phyloP scores from a whole-genome alignment of 805 yeast genomes.

The Cyberlindnera galapagoensis region DNA sequence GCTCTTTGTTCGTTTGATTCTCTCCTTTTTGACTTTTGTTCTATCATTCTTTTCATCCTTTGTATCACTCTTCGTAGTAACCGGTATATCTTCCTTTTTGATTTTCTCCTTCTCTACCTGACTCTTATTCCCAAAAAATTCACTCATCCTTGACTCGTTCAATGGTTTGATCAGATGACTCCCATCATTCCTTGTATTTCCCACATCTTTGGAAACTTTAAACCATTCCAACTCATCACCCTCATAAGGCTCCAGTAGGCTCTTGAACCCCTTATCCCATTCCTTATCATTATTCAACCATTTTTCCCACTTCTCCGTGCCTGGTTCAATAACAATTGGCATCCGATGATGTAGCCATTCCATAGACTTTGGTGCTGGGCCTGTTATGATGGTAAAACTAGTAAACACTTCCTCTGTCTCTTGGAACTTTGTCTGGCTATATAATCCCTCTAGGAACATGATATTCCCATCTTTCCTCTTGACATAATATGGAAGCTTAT shows the following conservation, averaged over 20 bases:
- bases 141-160: conserved; percentile 9
- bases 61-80: too few species aligned
- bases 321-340: conserved; percentile 66
- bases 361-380: conserved; percentile 55
- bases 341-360: conserved; percentile 71
- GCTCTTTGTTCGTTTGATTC: neutral
- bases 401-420: conserved; percentile 25
- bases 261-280: conserved; percentile 35
- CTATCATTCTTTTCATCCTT: neutral
- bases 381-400: conserved; percentile 69
- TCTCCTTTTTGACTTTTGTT: conserved; percentile 1
- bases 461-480: conserved; percentile 45
- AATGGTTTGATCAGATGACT: conserved; percentile 26
- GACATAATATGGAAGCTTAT: conserved; percentile 61
- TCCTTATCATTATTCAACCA: conserved; percentile 50
- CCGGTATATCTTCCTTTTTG: neutral
- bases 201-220: conserved; percentile 57
- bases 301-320: conserved; percentile 44
- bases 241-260: conserved; percentile 33
- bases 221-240: conserved; percentile 39
- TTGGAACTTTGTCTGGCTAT: conserved; percentile 20
- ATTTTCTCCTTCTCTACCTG: neutral
- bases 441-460: conserved; percentile 63
- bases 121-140: conserved; percentile 10
- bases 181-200: conserved; percentile 46